These are phyloP conservation scores for Pythium rhizo-oryzae DNA, from an alignment of 352 stramenopile species.

Conservation along the genomic window DNA sequence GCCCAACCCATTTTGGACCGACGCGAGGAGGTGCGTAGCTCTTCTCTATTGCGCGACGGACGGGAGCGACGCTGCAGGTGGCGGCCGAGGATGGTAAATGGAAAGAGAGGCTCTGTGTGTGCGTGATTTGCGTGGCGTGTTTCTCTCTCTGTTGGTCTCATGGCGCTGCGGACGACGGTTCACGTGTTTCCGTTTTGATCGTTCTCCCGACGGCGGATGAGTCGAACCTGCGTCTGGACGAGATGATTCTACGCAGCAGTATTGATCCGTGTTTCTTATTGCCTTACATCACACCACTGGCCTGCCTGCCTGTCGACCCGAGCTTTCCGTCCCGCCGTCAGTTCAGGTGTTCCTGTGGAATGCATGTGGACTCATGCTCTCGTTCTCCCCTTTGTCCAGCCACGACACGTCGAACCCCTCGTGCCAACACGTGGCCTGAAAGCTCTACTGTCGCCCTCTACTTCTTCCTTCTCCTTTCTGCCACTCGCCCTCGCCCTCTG, in stretches of 20 bases:
- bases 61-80: not conserved
- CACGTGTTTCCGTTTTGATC: not conserved
- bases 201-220: not conserved
- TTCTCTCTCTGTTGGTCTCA: not conserved
- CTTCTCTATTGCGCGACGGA: not conserved
- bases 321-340: not conserved
- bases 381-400: not conserved
- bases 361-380: conserved; percentile 2
- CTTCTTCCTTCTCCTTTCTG: not conserved
- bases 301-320: not conserved
- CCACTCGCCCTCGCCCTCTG: not conserved
- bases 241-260: not conserved
- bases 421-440: not conserved
- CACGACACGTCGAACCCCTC: not conserved
- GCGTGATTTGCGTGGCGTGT: not conserved
- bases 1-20: not conserved
- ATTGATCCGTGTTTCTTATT: not conserved
- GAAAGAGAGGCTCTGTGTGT: conserved; percentile 2
- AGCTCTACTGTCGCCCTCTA: not conserved
- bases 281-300: not conserved
- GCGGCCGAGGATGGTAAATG: conserved; percentile 14
- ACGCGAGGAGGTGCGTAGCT: not conserved
- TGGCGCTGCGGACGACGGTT: not conserved
- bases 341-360: not conserved
- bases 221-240: not conserved